Percentiles rank a stretch among this genome's conserved stretches.
Evolutionary conservation across 148 eudicot genomes (phyloP).

Genomic region (Rhododendron williamsianum): DNA sequence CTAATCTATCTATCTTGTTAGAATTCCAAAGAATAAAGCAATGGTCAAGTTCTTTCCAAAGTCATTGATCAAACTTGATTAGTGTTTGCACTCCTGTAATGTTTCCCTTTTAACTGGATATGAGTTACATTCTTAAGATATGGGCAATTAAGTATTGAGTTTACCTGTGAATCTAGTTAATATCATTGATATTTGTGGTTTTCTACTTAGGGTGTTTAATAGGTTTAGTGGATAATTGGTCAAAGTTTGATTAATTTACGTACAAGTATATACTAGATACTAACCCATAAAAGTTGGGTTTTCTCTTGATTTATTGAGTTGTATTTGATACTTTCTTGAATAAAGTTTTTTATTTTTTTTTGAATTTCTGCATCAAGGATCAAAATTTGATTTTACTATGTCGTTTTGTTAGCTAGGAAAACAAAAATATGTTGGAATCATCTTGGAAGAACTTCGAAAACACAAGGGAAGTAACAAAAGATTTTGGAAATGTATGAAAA

Average conservation of each 20-base stretch:
- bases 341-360: neutral
- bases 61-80: conserved; percentile 1
- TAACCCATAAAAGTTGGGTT: neutral
- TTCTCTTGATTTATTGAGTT: neutral
- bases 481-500: neutral
- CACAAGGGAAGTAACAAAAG: neutral
- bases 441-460: neutral
- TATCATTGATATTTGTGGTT: neutral
- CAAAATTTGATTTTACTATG: neutral
- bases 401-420: neutral
- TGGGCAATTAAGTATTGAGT: neutral
- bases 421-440: neutral
- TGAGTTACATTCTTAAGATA: neutral
- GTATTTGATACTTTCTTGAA: neutral
- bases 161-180: neutral
- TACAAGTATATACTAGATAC: neutral
- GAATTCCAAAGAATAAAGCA: neutral
- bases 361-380: neutral
- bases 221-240: neutral
- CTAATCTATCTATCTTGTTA: neutral
- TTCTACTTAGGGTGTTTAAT: neutral
- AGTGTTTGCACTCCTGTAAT: neutral
- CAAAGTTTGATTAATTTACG: neutral
- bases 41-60: neutral
- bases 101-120: neutral